Base-by-base conservation (phyloP, 805 yeast genomes). In the Metschnikowia sp. region DNA sequence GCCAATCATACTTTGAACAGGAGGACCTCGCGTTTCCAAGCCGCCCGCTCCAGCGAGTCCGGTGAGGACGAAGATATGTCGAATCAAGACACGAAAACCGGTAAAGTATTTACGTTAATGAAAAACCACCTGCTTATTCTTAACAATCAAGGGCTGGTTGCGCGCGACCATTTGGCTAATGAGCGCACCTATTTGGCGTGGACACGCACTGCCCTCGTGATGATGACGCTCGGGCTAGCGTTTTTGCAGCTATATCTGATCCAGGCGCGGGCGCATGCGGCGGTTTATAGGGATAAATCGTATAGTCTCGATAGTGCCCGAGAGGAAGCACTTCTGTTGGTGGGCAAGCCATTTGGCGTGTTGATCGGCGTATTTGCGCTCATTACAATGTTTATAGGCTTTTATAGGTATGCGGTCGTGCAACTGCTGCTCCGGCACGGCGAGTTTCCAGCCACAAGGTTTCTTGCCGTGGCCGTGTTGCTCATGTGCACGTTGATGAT, bases 101-200 rank as follows among this genome's bases (percentile, higher is more conserved):
- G 26, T 22, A 22, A 22, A 22, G 1, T 22, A 22, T 22, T 22
- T 22, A 22, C 26, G 8, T 22, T 22, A 22, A 1, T 7, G 26
- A 22, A 22, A 22, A 22, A 22, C 26, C 7, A 35, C 35, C 22
- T 48, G 9, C 50, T 58, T 3, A 34, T 55, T 3, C 48, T 69
- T 2, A 58, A 61, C 11, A 70, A 70, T 47, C 49, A 51, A 10
- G 70, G 68, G 12, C 60, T 69, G 15, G 67, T 64, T 7, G 76
- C 76, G 3, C 54, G 74, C 41, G 76, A 70, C 53, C 74, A 70
- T 46, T 60, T 82, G 68, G 86, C 87, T 10, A 80, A 80, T 40
- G 86, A 82, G 53, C 65, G 87, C 56, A 82, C 86, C 1, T 82
- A 78, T 48, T 61, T 82, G 10, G 84, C 86, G 0, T 82, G 86